Conservation (phyloP, 805 yeast genomes). For the Sungouiozyma ichnusensis region DNA sequence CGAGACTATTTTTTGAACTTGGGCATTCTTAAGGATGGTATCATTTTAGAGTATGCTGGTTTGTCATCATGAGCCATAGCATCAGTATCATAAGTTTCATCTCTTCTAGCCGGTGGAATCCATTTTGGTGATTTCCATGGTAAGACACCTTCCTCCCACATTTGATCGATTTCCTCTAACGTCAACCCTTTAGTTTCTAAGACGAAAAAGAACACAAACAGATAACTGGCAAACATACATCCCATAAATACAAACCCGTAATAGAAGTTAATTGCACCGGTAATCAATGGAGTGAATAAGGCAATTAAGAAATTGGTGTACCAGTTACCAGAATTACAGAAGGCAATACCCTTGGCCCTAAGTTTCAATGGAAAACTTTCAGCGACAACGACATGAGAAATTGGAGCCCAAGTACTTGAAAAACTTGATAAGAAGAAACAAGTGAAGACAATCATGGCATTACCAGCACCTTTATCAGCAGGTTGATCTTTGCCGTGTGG, state of each 20-base stretch:
- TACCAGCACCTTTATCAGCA: slow-evolving; percentile 46
- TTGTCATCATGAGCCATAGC: slow-evolving; percentile 10
- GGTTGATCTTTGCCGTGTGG: slow-evolving; percentile 29
- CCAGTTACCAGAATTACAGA: slow-evolving; percentile 51
- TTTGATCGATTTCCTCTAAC: slow-evolving; percentile 67
- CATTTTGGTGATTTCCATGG: slow-evolving; percentile 39
- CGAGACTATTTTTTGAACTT: no score
- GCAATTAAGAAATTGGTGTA: slow-evolving; percentile 55
- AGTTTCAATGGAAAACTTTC: slow-evolving; percentile 65
- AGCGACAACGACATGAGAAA: slow-evolving; percentile 50
- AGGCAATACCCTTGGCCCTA: slow-evolving; percentile 42
- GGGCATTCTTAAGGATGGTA: slow-evolving; percentile 43
- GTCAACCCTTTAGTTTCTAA: slow-evolving; percentile 69
- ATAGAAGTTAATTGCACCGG: slow-evolving; percentile 48
- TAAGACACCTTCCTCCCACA: slow-evolving; percentile 40
- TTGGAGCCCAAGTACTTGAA: slow-evolving; percentile 68
- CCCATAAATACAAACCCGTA: slow-evolving; percentile 51
- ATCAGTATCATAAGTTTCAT: slow-evolving; percentile 9
- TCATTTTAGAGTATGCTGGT: slow-evolving; percentile 21
- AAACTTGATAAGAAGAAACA: slow-evolving; percentile 60
- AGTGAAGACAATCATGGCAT: slow-evolving; percentile 59
- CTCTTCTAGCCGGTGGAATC: slow-evolving; percentile 42
- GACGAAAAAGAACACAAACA: slow-evolving; percentile 56
- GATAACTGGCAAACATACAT: slow-evolving; percentile 39
- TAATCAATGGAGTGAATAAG: slow-evolving; percentile 58